These are phyloP conservation scores for Cyclostephanos invisitatus DNA, from an alignment of 108 stramenopile genomes.

Conservation along the genomic window DNA sequence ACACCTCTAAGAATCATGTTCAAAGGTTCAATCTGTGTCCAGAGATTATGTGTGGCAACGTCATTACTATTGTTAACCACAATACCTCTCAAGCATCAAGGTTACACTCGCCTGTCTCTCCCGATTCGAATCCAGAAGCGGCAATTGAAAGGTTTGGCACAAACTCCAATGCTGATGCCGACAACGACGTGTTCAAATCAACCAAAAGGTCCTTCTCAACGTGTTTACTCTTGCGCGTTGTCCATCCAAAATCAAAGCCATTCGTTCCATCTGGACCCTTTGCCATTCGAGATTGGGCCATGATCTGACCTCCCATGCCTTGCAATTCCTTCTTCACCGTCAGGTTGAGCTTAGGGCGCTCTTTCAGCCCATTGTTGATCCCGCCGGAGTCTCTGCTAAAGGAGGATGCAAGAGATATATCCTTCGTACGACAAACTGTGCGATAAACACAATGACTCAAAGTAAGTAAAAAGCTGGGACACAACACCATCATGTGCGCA, in stretches of 20 bases:
- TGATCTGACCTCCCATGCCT: constrained; percentile 79
- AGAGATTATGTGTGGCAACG: no score
- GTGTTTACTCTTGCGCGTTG: constrained; percentile 43
- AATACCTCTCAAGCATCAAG: no score
- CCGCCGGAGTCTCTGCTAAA: constrained; percentile 36
- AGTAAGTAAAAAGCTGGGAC: neutral
- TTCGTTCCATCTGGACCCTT: constrained; percentile 71
- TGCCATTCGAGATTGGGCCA: constrained; percentile 86
- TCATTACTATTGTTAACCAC: no score
- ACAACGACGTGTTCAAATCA: neutral
- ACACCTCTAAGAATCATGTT: no score
- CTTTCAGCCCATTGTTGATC: constrained; percentile 51
- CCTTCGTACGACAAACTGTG: constrained; percentile 70
- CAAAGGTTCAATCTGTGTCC: no score
- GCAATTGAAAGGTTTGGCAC: constrained; percentile 1
- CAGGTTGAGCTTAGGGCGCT: constrained; percentile 79
- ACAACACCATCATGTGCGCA: neutral
- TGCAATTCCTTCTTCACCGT: constrained; percentile 74
- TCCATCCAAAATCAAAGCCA: constrained; percentile 70
- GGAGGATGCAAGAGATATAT: constrained; percentile 61
- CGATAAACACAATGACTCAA: neutral
- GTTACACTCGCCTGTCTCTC: no score
- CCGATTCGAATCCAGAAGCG: neutral
- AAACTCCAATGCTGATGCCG: constrained; percentile 14
- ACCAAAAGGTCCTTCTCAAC: neutral